Base-by-base conservation (phyloP, 805 yeast genomes). In the Yarrowia sp. region DNA sequence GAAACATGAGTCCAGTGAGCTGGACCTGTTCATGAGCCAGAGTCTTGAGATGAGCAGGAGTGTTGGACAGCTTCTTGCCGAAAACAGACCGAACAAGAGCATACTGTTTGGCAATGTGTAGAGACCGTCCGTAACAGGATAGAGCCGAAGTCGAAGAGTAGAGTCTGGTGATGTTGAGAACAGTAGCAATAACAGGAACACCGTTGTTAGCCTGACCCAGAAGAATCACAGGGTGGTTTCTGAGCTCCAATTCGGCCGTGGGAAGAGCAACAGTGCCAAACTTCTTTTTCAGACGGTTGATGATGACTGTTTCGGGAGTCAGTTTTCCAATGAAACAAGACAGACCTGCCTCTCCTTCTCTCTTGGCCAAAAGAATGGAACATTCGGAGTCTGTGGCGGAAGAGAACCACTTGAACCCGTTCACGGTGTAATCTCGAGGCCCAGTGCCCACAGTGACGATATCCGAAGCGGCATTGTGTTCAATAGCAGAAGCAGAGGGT, bases 341-440 rank as follows among this genome's bases (percentile, higher is more conserved):
- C 30, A 72, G 56, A 3, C 71, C 71, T n/a, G 59, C 66, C 14
- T 66, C 67, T 3, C 65, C 65, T 30, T 68, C 72, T 3, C 65
- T 54, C 5, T 73, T 67, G 11, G 75, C 75, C 28, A 73, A 65
- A 11, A 73, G 56, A 11, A 71, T 72, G 1, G 75, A 30, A 8
- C 74, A 75, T 51, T 73, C 65, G 10, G 74, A 70, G 40, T 73
- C 75, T 0, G 76, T 73, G 11, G 75, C 75, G 28, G 73, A 69
- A 3, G 75, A 73, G 43, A 73, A 73, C 75, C 74, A 73, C 52
- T 73, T 73, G 68, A 73, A 73, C 2, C 75, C 75, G 43, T 62
- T 66, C 14, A 72, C 67, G 3, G 59, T 16, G 64, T 70, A 72
- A 7, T 58, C 24, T 11, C 44, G 32, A 9, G 44, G 54, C 2